phyloP scores from a whole-genome alignment of 192 early-diverging fungal genomes.

The Funneliformis geosporum region DNA sequence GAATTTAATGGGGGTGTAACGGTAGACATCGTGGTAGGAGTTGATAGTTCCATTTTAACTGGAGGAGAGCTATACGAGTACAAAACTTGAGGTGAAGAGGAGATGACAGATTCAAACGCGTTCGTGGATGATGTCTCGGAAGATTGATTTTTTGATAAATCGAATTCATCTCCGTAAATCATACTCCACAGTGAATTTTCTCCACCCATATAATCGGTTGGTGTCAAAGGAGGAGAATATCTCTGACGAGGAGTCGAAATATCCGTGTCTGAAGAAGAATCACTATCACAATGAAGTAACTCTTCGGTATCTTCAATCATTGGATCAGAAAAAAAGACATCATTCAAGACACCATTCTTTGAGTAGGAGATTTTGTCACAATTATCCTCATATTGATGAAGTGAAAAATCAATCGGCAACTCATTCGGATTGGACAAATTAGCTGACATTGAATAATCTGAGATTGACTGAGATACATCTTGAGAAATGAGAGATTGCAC shows the following conservation, averaged over 20 bases:
- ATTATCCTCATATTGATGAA: not conserved
- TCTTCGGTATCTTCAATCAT: conserved; percentile 12
- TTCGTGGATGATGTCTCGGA: not conserved
- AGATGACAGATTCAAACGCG: not conserved
- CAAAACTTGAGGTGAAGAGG: not conserved
- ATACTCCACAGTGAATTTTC: conserved; percentile 4
- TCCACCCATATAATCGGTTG: conserved; percentile 8
- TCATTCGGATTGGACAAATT: not conserved
- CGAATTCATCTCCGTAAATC: not conserved
- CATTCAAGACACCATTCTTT: conserved; percentile 11
- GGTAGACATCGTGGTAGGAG: not conserved
- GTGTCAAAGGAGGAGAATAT: conserved; percentile 7
- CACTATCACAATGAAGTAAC: conserved; percentile 27
- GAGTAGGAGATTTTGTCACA: not conserved
- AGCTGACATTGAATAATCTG: not conserved
- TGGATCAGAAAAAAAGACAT: conserved; percentile 26
- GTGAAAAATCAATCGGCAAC: not conserved
- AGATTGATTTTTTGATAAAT: not conserved
- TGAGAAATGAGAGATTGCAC: not conserved
- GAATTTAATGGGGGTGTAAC: not conserved
- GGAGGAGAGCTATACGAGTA: no score
- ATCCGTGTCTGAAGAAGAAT: conserved; percentile 30
- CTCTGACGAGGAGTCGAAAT: conserved; percentile 16
- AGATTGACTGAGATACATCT: not conserved
- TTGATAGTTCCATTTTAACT: not conserved